Percentiles rank a stretch among this genome's conserved stretches.
Evolutionary conservation across 306 rosid species (phyloP).

Genomic region (Malus sieversii): DNA sequence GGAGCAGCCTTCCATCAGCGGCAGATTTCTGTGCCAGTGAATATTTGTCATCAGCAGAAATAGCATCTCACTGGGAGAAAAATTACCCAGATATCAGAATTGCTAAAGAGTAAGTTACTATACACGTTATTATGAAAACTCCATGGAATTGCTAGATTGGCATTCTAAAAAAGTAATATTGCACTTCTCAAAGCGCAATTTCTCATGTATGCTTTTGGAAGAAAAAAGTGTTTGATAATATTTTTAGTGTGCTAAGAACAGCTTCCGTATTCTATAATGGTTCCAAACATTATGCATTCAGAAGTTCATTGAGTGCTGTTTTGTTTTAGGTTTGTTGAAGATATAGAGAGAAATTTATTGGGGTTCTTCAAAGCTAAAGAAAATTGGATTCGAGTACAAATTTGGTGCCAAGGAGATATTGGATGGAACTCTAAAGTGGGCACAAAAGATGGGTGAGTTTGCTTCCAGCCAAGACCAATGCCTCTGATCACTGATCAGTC

Average conservation of each 20-base stretch:
- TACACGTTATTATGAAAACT: too few relatives aligned
- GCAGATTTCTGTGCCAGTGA: constrained; percentile 8
- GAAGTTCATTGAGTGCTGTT: background rate
- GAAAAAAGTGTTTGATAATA: too few relatives aligned
- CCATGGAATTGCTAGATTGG: too few relatives aligned
- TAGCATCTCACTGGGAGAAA: background rate
- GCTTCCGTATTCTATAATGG: too few relatives aligned
- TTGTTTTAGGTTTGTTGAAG: constrained; percentile 16
- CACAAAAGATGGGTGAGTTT: constrained; percentile 2
- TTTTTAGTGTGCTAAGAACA: too few relatives aligned
- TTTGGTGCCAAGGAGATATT: constrained; percentile 20
- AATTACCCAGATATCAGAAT: background rate
- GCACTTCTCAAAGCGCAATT: too few relatives aligned
- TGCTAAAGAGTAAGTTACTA: constrained; percentile 6
- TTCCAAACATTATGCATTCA: too few relatives aligned
- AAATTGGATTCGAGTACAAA: constrained; percentile 16
- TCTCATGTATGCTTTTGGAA: too few relatives aligned
- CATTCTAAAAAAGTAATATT: too few relatives aligned
- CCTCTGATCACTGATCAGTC: background rate
- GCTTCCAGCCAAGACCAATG: background rate
- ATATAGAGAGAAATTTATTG: constrained; percentile 6
- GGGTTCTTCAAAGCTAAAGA: constrained; percentile 10
- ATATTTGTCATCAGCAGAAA: background rate
- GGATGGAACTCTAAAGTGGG: constrained; percentile 9
- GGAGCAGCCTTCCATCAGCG: constrained; percentile 11